Base-by-base conservation (phyloP, 2,329 filamentous ascomycete species). In the Aspergillus fischeri region DNA sequence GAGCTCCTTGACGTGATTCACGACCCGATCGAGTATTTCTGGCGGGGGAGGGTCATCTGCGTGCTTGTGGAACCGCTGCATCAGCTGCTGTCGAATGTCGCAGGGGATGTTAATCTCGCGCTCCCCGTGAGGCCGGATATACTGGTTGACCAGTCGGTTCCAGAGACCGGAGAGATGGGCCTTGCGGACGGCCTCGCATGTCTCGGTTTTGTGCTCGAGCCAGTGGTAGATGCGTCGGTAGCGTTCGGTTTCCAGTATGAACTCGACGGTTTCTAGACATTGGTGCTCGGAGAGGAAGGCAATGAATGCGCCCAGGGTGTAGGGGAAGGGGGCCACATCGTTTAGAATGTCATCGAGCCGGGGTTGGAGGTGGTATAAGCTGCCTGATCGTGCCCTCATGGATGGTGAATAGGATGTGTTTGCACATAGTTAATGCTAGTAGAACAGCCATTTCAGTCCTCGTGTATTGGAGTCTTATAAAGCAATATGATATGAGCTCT, bases 261-360 rank as follows among this genome's bases (percentile, higher is more conserved):
- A 96, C 70, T 96, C 92, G 38, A 96, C 80, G 4, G 91, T 96
- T 75, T 97, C 92, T 63, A 96, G 79, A 71, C 92, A 97, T 75
- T 96, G 92, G 70, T 96, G 96, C 69, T 94, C 91, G 1, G 92
- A 95, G 2, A 96, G 81, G 68, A 93, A 96, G 52, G 91, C 91
- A 83, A 92, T 96, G 74, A 96, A 96, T 24, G 92, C 91, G 59
- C 84, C 86, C 3, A 96, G 80, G 0, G 90, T 95, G 84, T 90
- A 97, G 65, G 92, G 92, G 51, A 90, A 86, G 10, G 89, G 85
- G 25, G 92, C 89, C 41, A 83, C 84, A 76, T 96, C 92, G 61
- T 88, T 83, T 38, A 97, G 83, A 24, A 97, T 92, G 65, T 96
- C 92, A 55, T 86, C 83, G 49, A 96, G 79, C 44, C 89, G 87